Conservation (phyloP, 257 asterid genomes). For the Ilex asprella region DNA sequence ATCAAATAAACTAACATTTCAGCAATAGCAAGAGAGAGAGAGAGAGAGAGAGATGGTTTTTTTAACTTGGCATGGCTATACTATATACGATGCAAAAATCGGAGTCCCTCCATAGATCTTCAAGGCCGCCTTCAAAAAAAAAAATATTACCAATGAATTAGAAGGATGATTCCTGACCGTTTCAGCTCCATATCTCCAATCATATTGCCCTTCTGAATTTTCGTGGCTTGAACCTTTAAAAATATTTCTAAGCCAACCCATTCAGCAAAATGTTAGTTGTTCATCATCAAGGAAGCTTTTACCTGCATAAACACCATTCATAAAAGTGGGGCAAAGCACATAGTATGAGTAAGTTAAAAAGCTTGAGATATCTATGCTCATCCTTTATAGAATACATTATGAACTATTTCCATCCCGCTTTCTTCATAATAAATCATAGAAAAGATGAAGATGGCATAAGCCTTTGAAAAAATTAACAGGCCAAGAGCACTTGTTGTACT, state of each 20-base stretch:
- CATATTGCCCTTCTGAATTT: conserved; percentile 52
- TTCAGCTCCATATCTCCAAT: conserved; percentile 53
- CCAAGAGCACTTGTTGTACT: no score
- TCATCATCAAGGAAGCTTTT: conserved; percentile 28
- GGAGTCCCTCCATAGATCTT: no score
- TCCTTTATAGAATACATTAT: background rate
- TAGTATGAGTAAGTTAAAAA: background rate
- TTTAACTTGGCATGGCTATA: no score
- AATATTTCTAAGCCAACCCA: conserved; percentile 89
- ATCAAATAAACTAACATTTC: no score
- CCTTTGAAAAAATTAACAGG: no score
- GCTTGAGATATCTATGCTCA: background rate
- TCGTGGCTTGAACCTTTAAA: conserved; percentile 59
- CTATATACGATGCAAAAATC: no score
- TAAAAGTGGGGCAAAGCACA: background rate
- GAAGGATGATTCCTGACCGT: conserved; percentile 44
- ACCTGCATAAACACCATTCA: conserved; percentile 22
- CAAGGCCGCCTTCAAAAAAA: background rate
- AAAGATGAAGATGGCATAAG: no score
- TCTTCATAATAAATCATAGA: background rate
- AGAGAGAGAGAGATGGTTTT: no score
- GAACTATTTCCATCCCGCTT: background rate
- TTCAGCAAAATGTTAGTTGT: conserved; percentile 23
- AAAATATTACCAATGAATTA: conserved; percentile 46
- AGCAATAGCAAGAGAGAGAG: no score